These are phyloP conservation scores for Aspergillus bertholletiae DNA, from an alignment of 495 filamentous ascomycete genomes.

Conservation along the genomic window DNA sequence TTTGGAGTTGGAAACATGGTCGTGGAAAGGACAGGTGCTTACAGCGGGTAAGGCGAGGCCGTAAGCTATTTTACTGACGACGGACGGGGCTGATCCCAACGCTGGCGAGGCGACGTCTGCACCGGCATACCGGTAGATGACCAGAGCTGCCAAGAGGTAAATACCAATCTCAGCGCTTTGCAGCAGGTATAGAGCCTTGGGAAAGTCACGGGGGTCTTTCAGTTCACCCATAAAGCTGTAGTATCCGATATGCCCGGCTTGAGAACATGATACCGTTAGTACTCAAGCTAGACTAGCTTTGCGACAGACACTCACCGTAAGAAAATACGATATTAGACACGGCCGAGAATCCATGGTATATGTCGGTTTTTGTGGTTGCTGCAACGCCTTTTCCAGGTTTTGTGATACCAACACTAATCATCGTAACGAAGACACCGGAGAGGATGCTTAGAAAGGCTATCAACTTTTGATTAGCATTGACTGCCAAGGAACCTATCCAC, in stretches of 20 bases:
- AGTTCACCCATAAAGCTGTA: slow-evolving; percentile 68
- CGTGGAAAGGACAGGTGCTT: not conserved
- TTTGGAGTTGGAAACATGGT: not conserved
- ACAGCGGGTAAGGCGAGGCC: slow-evolving; percentile 64
- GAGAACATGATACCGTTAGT: not conserved
- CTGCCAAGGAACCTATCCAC: not conserved
- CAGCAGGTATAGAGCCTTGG: slow-evolving; percentile 53
- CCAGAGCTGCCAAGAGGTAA: slow-evolving; percentile 37
- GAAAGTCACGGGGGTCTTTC: slow-evolving; percentile 54
- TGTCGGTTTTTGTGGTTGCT: not conserved
- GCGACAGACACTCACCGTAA: slow-evolving; percentile 16
- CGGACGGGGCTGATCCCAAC: slow-evolving; percentile 52
- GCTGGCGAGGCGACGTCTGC: slow-evolving; percentile 57
- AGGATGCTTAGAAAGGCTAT: not conserved
- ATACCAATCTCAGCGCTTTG: slow-evolving; percentile 55
- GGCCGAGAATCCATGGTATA: slow-evolving; percentile 18
- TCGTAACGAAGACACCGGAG: not conserved
- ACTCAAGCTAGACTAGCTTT: no score
- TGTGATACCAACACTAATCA: not conserved
- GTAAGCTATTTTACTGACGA: slow-evolving; percentile 59
- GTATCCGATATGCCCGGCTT: slow-evolving; percentile 58
- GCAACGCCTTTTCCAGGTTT: not conserved
- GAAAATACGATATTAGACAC: slow-evolving; percentile 34
- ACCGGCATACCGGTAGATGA: slow-evolving; percentile 62
- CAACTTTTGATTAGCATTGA: not conserved